These are phyloP conservation scores for Paramarasmius palmivorus DNA, from an alignment of 1,284 basidiomycete genomes.

Conservation along the genomic window DNA sequence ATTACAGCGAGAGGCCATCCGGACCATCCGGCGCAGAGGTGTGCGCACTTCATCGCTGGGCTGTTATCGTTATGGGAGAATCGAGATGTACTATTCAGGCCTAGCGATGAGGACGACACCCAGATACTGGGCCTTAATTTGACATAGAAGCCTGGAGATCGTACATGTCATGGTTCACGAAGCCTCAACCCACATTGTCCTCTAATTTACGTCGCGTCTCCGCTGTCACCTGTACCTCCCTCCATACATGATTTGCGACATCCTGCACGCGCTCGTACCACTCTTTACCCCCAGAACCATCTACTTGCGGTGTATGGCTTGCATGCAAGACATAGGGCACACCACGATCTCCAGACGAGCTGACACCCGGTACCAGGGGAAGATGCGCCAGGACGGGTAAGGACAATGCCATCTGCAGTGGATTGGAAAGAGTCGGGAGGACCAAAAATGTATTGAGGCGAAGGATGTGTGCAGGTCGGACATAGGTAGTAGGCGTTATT, in stretches of 20 bases:
- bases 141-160: too few species aligned
- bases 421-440: slow-evolving; percentile 63
- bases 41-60: too few species aligned
- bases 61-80: too few species aligned
- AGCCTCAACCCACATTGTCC: not conserved
- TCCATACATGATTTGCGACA: slow-evolving; percentile 45
- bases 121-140: too few species aligned
- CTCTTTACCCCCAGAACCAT: slow-evolving; percentile 35
- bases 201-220: not conserved
- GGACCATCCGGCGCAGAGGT: too few species aligned
- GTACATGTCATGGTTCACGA: too few species aligned
- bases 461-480: slow-evolving; percentile 58
- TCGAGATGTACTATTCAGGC: too few species aligned
- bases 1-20: too few species aligned
- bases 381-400: slow-evolving; percentile 82
- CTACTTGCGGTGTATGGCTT: slow-evolving; percentile 19
- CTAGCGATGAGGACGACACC: too few species aligned
- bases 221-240: slow-evolving; percentile 1
- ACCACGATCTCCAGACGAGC: slow-evolving; percentile 76
- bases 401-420: slow-evolving; percentile 61
- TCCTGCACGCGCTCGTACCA: slow-evolving; percentile 51
- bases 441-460: slow-evolving; percentile 81
- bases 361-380: slow-evolving; percentile 81
- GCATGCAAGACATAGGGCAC: slow-evolving; percentile 51
- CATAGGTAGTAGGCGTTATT: slow-evolving; percentile 94